Evolutionary conservation across 805 yeast species (phyloP).

Genomic region (Barnettozyma californica): DNA sequence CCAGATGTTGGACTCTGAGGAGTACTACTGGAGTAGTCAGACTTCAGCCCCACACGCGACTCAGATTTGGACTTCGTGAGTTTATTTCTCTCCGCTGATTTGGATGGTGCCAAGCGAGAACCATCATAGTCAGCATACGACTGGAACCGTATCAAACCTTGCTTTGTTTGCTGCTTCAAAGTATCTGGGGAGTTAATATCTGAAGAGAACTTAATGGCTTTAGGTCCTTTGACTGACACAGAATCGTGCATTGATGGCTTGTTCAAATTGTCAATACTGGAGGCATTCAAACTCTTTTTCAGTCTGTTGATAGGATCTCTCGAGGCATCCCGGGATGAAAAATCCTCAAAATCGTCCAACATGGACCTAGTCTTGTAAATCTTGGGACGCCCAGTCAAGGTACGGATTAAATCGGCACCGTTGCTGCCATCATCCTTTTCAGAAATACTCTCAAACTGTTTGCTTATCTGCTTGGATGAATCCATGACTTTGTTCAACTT

Average conservation of each 20-base stretch:
- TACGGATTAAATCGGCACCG: conserved; percentile 36
- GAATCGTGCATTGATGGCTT: neutral
- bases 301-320: conserved; percentile 3
- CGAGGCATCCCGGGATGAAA: neutral
- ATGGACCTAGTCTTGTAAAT: conserved; percentile 20
- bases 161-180: conserved; percentile 2
- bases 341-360: conserved; percentile 21
- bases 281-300: conserved; percentile 3
- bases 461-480: conserved; percentile 16
- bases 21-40: neutral
- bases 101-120: conserved; percentile 7
- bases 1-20: neutral
- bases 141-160: conserved; percentile 8
- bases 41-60: conserved; percentile 8
- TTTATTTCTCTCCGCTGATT: conserved; percentile 11
- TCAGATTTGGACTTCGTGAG: conserved; percentile 12
- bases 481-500: conserved; percentile 21
- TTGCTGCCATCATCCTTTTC: conserved; percentile 25
- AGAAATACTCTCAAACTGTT: conserved; percentile 28
- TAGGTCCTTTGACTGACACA: neutral
- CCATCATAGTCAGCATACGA: conserved; percentile 8
- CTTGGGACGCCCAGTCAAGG: conserved; percentile 34
- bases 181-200: conserved; percentile 6
- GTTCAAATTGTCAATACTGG: neutral
- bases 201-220: conserved; percentile 12